Evolutionary conservation across 306 rosid species (phyloP).

Genomic region (Ammopiptanthus mongolicus): DNA sequence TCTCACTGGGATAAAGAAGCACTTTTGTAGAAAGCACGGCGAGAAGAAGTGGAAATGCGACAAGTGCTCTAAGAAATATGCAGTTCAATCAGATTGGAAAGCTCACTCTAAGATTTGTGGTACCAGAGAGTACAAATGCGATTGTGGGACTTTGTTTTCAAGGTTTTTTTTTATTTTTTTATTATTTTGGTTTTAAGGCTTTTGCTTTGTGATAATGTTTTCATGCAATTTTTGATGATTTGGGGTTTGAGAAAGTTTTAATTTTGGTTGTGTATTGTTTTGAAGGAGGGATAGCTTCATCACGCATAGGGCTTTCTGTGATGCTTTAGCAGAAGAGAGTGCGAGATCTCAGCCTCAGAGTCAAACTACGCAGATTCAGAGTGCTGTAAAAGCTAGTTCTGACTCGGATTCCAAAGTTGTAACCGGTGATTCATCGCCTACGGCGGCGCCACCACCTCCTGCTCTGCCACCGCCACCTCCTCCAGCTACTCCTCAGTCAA

Average conservation of each 20-base stretch:
- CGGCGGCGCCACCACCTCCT: background rate
- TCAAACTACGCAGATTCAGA: slow-evolving; percentile 2
- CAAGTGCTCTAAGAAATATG: slow-evolving; percentile 75
- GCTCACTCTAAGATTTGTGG: slow-evolving; percentile 86
- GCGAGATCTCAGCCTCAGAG: slow-evolving; percentile 41
- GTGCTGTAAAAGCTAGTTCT: slow-evolving; percentile 21
- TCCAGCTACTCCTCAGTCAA: slow-evolving; percentile 34
- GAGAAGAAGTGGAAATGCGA: slow-evolving; percentile 93
- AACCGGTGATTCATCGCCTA: slow-evolving; percentile 29
- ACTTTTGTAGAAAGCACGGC: slow-evolving; percentile 77
- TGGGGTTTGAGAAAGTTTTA: slow-evolving; percentile 23
- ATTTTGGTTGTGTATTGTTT: slow-evolving; percentile 10
- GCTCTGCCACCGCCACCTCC: slow-evolving; percentile 1
- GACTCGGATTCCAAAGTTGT: slow-evolving; percentile 32
- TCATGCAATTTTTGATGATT: background rate
- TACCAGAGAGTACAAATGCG: slow-evolving; percentile 77
- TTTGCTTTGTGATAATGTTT: background rate
- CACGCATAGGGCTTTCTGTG: slow-evolving; percentile 83
- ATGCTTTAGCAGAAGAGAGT: slow-evolving; percentile 77
- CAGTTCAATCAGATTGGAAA: slow-evolving; percentile 88
- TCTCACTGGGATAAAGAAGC: slow-evolving; percentile 81
- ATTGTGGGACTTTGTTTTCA: slow-evolving; percentile 73
- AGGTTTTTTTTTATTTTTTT: slow-evolving; percentile 30
- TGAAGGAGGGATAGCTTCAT: slow-evolving; percentile 82
- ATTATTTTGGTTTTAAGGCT: background rate